Evolutionary conservation across 2,329 filamentous ascomycete species (phyloP).

Genomic region (Dactylellina parvicollis): DNA sequence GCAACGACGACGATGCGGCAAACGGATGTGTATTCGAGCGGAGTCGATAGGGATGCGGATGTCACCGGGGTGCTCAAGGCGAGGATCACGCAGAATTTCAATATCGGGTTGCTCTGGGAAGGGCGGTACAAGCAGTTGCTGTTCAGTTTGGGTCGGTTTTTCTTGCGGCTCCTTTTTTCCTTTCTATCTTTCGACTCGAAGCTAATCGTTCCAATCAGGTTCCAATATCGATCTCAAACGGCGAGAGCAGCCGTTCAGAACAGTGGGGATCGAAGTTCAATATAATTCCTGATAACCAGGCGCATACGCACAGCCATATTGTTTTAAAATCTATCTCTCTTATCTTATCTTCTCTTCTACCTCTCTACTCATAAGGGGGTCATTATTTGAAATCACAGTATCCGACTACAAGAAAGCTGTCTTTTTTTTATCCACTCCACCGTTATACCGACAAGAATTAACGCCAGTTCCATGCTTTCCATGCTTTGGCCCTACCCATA

Average conservation of each 20-base stretch:
- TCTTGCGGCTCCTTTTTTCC: too few relatives aligned
- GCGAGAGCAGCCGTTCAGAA: conserved; percentile 79
- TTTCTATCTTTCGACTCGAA: too few relatives aligned
- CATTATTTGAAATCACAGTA: conserved; percentile 12
- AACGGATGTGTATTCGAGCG: conserved; percentile 32
- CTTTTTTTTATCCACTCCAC: conserved; percentile 12
- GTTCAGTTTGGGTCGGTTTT: conserved; percentile 79
- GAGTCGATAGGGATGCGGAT: conserved; percentile 61
- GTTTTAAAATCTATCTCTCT: not conserved
- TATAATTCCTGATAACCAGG: conserved; percentile 74
- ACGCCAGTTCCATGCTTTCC: conserved; percentile 52
- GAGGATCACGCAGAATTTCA: conserved; percentile 85
- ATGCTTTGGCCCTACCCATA: conserved; percentile 51
- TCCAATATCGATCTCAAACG: conserved; percentile 82
- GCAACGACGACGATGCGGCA: conserved; percentile 14
- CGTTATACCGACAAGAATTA: conserved; percentile 28
- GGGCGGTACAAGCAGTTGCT: conserved; percentile 90
- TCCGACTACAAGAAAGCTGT: conserved; percentile 16
- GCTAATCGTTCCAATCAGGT: conserved; percentile 64
- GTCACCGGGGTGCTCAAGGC: conserved; percentile 90
- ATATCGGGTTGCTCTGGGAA: conserved; percentile 89
- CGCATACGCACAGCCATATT: not conserved
- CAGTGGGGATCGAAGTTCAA: conserved; percentile 80
- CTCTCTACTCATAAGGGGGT: conserved; percentile 15
- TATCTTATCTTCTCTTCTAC: not conserved